Percentiles rank a stretch among this genome's conserved stretches.
Conservation (phyloP, 2,329 filamentous ascomycete genomes). For the Cercospora citrullina region DNA sequence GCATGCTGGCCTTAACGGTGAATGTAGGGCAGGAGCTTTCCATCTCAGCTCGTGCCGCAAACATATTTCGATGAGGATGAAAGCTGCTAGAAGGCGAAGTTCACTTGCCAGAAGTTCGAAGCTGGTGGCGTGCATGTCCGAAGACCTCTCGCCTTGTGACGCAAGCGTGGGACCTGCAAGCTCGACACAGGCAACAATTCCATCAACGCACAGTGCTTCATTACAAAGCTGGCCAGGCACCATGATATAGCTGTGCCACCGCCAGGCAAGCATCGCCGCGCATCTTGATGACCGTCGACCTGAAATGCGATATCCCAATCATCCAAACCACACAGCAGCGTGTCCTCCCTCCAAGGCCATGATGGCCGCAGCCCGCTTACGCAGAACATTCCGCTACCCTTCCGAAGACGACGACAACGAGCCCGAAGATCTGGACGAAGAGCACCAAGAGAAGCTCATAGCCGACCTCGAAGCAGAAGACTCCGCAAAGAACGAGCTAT, state of each 20-base stretch:
- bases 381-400: conserved; percentile 76
- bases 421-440: conserved; percentile 69
- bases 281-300: neutral
- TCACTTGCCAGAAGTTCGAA: neutral
- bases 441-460: conserved; percentile 68
- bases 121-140: neutral
- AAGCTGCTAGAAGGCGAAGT: neutral
- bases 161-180: conserved; percentile 2
- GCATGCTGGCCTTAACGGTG: neutral
- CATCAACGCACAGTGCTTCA: neutral
- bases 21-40: neutral
- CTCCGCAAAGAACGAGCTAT: conserved; percentile 37
- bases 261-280: neutral
- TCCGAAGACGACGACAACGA: conserved; percentile 56
- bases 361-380: conserved; percentile 47
- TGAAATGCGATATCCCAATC: neutral
- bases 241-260: neutral
- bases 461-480: conserved; percentile 57
- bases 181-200: neutral
- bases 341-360: neutral
- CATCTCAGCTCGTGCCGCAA: neutral
- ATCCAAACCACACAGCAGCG: conserved; percentile 5
- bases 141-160: neutral
- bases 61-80: neutral
- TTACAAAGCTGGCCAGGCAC: neutral